Evolutionary conservation across 2,329 filamentous ascomycete genomes (phyloP), one percentile per base, ranked within the genome.

Genomic region (Sporothrix sp.): DNA sequence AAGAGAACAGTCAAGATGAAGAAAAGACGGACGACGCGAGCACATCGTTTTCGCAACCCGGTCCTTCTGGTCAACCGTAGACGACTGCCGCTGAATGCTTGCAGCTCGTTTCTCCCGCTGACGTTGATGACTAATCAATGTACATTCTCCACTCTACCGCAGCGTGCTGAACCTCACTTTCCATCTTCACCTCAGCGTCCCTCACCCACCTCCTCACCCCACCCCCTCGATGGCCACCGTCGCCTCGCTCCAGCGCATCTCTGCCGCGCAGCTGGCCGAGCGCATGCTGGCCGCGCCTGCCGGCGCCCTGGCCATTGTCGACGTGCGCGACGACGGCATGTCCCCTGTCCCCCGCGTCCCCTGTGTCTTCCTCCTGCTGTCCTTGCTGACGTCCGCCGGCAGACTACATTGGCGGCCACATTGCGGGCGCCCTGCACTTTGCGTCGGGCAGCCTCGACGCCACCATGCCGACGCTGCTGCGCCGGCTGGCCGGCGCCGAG

Each of bases 401-500:
- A 88, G 91, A 97, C 68, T 82, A 93, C 67, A 76, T 96, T 43
- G 91, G 91, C 58, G 91, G 91, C 28, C 90, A 96, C 68, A 96
- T 97, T 67, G 74, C 75, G 53, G 79, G 81, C 53, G 85, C 83
- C 30, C 79, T 76, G 47, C 87, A 95, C 73, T 75, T 87, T 11
- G 89, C 93, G 0, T 85, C 79, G 46, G 69, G 69, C 40, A 78
- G 80, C 16, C 77, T 97, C 44, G 87, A 95, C 60, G 78, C 79
- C 63, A 80, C 76, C 58, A 79, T 93, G 66, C 85, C 90, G 0
- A 87, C 89, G 56, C 79, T 98, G n/a, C 74, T 95, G 11, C 81
- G 87, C 51, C 81, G 77, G 38, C 76, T 96, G 43, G 72, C 80
- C 57, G 81, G 84, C 62, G 89, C 88, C 66, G 79, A 93, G 51